Evolutionary conservation across 2,329 filamentous ascomycete genomes (phyloP), one percentile per base, ranked within the genome.

Genomic region (Trichoderma sp.): DNA sequence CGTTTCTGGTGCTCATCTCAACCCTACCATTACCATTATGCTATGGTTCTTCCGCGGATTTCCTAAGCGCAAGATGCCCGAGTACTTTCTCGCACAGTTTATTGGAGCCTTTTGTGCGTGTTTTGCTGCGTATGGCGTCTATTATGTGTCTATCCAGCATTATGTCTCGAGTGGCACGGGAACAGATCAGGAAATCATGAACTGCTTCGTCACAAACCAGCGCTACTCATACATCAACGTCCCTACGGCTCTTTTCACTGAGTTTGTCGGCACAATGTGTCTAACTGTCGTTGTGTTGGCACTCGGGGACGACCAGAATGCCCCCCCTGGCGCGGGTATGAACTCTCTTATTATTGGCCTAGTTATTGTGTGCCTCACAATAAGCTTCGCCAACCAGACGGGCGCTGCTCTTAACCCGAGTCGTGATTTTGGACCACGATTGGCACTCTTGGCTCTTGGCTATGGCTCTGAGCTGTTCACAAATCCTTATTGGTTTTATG

Each of bases 51-150:
- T 19, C 37, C 60, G 60, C 16, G 60, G 60, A 4, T 63, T 63
- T 53, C 60, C 60, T 11, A 63, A 63, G 31, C 60, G 60, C 31
- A 63, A 63, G 47, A 53, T 63, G 60, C 60, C 60, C 31, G 43
- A 53, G 47, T 63, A 63, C 11, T 63, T 63, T 21, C 24, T 63
- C 1, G 60, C 60, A 11, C 60, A 63, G 47, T 63, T 63, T 5
- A 21, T 63, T 27, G 60, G 43, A n/a, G 60, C 60, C 21, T 63
- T 63, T 37, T 63, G 47, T 37, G 60, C 60, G 43, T 63, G 60
- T 53, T 33, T 63, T 37, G 47, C 47, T 19, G 47, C 60, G 4
- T 63, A 63, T 37, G 60, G 60, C 19, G 60, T 63, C 21, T 63
- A 63, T 14, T 63, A 63, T 31, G 60, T 53, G 29, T 63, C 60